Conservation (phyloP, 2,329 filamentous ascomycete species). For the Diaporthe eres region DNA sequence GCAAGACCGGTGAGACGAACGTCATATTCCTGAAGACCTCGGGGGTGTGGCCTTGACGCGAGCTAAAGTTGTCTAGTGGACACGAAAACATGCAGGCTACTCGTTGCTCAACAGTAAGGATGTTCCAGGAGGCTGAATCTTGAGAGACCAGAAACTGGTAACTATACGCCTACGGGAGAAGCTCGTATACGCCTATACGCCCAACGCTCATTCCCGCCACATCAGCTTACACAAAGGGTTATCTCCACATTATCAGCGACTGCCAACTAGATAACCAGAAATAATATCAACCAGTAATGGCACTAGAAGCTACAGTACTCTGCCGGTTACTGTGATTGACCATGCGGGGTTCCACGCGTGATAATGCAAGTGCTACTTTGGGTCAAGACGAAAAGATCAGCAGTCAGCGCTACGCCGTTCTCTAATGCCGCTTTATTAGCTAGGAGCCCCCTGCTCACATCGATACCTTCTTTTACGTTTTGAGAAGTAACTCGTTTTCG, state of each 20-base stretch:
- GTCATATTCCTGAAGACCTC: neutral
- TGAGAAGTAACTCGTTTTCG: neutral
- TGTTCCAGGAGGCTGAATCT: neutral
- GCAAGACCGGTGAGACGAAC: neutral
- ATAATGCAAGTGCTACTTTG: neutral
- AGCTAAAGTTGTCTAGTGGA: neutral
- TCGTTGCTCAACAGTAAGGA: neutral
- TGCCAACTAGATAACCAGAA: neutral
- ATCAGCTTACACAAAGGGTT: neutral
- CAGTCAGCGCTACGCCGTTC: neutral
- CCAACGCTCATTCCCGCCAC: neutral
- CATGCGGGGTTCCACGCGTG: conserved; percentile 14
- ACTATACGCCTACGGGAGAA: neutral
- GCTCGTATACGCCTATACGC: neutral
- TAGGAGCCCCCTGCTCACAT: neutral
- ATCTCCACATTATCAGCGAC: neutral
- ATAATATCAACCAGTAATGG: neutral
- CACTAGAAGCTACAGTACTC: neutral
- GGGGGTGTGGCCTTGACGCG: neutral
- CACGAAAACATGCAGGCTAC: neutral
- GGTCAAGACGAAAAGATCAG: neutral
- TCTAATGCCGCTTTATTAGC: neutral
- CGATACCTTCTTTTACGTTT: no score
- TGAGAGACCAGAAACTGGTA: neutral
- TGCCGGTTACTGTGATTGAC: neutral